phyloP scores from a whole-genome alignment of 2,329 filamentous ascomycete genomes.

The Colletotrichum lindemuthianum region DNA sequence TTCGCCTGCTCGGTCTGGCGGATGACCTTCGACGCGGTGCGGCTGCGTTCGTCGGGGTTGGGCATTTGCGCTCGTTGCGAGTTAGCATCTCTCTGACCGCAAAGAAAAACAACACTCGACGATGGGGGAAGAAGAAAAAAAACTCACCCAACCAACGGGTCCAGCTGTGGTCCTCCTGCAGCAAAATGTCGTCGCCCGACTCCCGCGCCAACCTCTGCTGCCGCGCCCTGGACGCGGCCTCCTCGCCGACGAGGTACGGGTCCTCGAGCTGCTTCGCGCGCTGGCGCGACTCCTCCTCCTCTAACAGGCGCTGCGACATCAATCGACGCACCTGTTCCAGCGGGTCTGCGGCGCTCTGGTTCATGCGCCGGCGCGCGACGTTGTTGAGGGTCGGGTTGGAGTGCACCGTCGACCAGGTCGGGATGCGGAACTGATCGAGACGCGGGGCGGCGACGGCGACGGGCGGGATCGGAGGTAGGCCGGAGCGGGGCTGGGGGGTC shows the following conservation, averaged over 20 bases:
- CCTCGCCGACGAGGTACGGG: conserved; percentile 73
- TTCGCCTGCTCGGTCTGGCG: conserved; percentile 49
- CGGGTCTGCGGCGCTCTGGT: conserved; percentile 42
- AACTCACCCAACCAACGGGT: conserved; percentile 68
- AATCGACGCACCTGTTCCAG: conserved; percentile 45
- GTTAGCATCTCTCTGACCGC: background rate
- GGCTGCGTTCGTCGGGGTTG: conserved; percentile 61
- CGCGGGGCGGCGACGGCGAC: conserved; percentile 42
- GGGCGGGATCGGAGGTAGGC: conserved; percentile 62
- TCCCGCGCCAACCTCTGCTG: conserved; percentile 67
- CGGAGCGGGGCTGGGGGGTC: conserved; percentile 45
- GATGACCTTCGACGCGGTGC: conserved; percentile 54
- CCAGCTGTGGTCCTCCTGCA: conserved; percentile 68
- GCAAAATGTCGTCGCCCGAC: conserved; percentile 63
- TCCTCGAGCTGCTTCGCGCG: conserved; percentile 62
- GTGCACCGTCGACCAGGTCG: conserved; percentile 66
- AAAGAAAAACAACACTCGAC: background rate
- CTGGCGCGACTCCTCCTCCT: conserved; percentile 45
- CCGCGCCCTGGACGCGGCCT: conserved; percentile 67
- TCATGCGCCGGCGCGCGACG: conserved; percentile 70
- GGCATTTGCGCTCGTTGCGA: conserved; percentile 59
- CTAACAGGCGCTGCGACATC: conserved; percentile 49
- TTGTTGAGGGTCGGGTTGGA: conserved; percentile 69
- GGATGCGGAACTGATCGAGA: conserved; percentile 65
- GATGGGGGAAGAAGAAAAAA: background rate